phyloP scores from a whole-genome alignment of 352 stramenopile genomes.

The Globisporangium okanoganense region DNA sequence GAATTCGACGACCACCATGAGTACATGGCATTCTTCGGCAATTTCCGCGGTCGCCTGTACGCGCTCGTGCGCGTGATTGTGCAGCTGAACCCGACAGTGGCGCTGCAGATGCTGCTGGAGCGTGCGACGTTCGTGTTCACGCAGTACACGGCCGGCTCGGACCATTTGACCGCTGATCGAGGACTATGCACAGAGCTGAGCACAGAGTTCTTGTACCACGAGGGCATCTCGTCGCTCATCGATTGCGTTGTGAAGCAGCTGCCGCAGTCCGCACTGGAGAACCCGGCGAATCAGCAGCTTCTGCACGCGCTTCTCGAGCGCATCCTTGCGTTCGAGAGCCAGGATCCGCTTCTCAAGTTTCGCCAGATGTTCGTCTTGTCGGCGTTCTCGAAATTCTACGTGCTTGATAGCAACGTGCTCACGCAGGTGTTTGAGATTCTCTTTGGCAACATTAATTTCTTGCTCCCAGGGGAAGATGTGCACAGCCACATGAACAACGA shows the following conservation, averaged over 20 bases:
- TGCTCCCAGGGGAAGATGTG: constrained; percentile 60
- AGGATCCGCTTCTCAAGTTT: constrained; percentile 69
- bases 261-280: constrained; percentile 33
- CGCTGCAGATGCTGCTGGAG: constrained; percentile 57
- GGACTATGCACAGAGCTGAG: constrained; percentile 57
- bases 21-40: constrained; percentile 72
- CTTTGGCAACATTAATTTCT: constrained; percentile 71
- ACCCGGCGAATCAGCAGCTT: constrained; percentile 33
- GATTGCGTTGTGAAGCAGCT: constrained; percentile 81
- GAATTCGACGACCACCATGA: constrained; percentile 77
- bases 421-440: constrained; percentile 75
- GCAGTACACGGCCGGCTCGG: constrained; percentile 37
- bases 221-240: constrained; percentile 63
- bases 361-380: constrained; percentile 64
- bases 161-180: constrained; percentile 42
- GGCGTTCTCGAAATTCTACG: constrained; percentile 78
- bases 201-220: constrained; percentile 70
- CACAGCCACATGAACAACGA: constrained; percentile 61
- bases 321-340: constrained; percentile 48
- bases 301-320: constrained; percentile 47
- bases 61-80: constrained; percentile 67
- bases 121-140: constrained; percentile 50
- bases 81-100: constrained; percentile 40
- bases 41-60: constrained; percentile 78
- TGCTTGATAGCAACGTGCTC: constrained; percentile 46